phyloP scores from a whole-genome alignment of 495 filamentous ascomycete genomes.

The Cercophora samala region DNA sequence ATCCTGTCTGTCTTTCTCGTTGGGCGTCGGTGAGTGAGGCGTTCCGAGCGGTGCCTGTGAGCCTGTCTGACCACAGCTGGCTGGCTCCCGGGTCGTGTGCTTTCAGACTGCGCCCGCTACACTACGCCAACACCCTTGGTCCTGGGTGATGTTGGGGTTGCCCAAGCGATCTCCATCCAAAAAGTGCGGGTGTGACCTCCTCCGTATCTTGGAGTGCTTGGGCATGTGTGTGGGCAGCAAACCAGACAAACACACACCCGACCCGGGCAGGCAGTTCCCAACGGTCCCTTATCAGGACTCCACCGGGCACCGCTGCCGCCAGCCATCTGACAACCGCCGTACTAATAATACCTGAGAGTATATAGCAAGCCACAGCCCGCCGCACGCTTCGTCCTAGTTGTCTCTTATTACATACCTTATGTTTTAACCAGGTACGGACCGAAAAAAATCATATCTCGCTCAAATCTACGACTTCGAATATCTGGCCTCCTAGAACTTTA shows the following conservation, averaged over 20 bases:
- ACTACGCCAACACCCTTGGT: neutral
- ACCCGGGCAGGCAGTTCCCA: slow-evolving; percentile 2
- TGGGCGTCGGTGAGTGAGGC: slow-evolving; percentile 1
- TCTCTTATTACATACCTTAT: neutral
- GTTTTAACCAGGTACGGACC: neutral
- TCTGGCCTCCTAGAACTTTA: neutral
- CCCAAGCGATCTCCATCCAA: neutral
- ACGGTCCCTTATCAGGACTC: slow-evolving; percentile 12
- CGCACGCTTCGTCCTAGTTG: neutral
- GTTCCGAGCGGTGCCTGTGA: neutral
- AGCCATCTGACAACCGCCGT: neutral
- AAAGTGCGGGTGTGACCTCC: slow-evolving; percentile 4
- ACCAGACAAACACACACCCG: no score
- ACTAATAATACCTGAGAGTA: neutral
- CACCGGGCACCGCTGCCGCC: neutral
- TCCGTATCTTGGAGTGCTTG: neutral
- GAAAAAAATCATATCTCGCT: neutral
- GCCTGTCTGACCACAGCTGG: slow-evolving; percentile 4
- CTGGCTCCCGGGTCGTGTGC: neutral
- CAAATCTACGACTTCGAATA: neutral
- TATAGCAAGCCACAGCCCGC: neutral
- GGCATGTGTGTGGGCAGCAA: slow-evolving; percentile 1
- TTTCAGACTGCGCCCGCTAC: neutral
- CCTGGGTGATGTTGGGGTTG: neutral
- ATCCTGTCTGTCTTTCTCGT: neutral